Evolutionary conservation across 306 rosid species (phyloP).

Genomic region (Bauhinia variegata): DNA sequence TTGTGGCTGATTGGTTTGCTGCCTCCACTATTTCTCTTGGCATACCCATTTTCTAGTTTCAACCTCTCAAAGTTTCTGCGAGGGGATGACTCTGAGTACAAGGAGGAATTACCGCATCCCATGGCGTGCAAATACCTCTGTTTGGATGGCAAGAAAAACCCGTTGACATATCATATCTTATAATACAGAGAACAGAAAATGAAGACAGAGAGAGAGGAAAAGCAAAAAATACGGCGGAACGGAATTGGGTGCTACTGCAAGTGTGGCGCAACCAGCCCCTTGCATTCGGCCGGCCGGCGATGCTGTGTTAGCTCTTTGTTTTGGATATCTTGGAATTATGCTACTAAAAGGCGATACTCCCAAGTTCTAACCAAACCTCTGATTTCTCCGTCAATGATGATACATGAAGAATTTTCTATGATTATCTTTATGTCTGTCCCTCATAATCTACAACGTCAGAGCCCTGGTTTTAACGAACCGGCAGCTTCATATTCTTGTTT

Average conservation of each 20-base stretch:
- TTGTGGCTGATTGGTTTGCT: constrained; percentile 17
- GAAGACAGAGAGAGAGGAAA: not conserved
- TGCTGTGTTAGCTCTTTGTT: not conserved
- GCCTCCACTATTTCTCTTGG: constrained; percentile 5
- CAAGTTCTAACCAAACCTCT: constrained; percentile 7
- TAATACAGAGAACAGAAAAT: not conserved
- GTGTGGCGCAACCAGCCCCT: too few species aligned
- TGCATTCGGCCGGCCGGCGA: constrained; percentile 39
- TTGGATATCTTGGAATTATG: constrained; percentile 40
- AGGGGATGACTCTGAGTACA: constrained; percentile 17
- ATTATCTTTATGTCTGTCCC: constrained; percentile 2
- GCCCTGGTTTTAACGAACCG: constrained; percentile 36
- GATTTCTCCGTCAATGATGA: constrained; percentile 43
- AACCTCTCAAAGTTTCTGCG: constrained; percentile 17
- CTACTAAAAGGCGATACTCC: not conserved
- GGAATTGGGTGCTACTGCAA: too few species aligned
- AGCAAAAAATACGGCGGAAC: too few species aligned
- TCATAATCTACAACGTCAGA: constrained; percentile 16
- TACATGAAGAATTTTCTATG: not conserved
- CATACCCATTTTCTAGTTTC: constrained; percentile 29
- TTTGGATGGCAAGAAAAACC: constrained; percentile 33
- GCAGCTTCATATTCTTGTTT: not conserved
- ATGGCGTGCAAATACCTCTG: constrained; percentile 37
- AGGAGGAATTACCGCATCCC: constrained; percentile 63
- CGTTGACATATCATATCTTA: constrained; percentile 28